Base-by-base conservation (phyloP, 2,329 filamentous ascomycete species). In the Phaeosphaeria sp. region DNA sequence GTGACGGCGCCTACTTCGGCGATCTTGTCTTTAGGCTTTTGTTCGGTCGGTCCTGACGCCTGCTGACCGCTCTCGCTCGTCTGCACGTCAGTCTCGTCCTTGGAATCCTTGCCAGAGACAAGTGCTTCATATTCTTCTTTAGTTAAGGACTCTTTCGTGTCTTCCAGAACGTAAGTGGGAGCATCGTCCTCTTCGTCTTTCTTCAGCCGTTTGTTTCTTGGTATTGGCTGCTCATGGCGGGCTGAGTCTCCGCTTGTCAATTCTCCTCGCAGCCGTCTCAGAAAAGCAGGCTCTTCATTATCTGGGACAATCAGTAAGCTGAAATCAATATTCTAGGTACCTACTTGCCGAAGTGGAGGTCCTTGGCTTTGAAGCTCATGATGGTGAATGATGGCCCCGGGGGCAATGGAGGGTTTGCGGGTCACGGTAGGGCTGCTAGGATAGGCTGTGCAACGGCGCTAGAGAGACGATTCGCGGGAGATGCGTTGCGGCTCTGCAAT, bases 101-200 rank as follows among this genome's bases (percentile, higher is more conserved):
- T 58, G 0, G 55, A 18, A n/a, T 72, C 67, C 50, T 75, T 72
- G 1, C 68, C 69, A 10, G 72, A 63, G 15, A 78, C 69, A 46
- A 84, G 69, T 17, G 78, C 78, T 33, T 82, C 79, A 55, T 82
- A 81, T 47, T 84, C 81, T n/a, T 78, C 78, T 67, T 78, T 84
- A 60, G 67, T 86, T 65, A 78, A 76, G 47, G 89, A 84, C 27
- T 89, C 83, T 54, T 91, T 89, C 50, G 87, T 90, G 4, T 85
- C 82, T 72, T 92, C 90, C 64, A 94, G 86, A 3, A 95, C 86
- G 51, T 92, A 87, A 0, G 92, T 83, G 0, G 91, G 91, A 50
- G 83, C 89, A 73, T 94, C 91, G 65, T 94, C 91, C 13, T 89
- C 90, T 59, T 92, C 88, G 65, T 89, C 58, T 80, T 85, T 17